Evolutionary conservation across 257 asterid genomes (phyloP), one percentile per base, ranked within the genome.

Genomic region (Plantago major): DNA sequence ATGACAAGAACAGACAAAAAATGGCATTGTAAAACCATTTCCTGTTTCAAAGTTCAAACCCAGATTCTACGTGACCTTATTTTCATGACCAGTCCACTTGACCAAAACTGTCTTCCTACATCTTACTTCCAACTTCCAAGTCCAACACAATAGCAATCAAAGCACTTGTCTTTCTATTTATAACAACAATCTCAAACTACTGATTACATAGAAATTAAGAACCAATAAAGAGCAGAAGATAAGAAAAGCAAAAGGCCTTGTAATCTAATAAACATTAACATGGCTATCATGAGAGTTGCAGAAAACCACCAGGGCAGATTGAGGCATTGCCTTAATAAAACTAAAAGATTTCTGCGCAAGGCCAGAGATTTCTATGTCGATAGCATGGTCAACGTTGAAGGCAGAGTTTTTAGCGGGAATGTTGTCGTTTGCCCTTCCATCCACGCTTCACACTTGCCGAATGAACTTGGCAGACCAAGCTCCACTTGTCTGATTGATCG

Each of bases 291-390:
- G 62, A 67, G 45, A 46, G 42, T 42, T 55, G 51, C 65, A 45
- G 66, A 38, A 30, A 61, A 44, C 13, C 62, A 54, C 46, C 67
- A 46, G 30, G 58, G 70, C 51, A 62, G 11, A 59, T 14, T 62
- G 47, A 73, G 55, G 60, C 71, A 61, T 17, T 70, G 37, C 64
- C 62, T 66, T 46, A 62, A 40, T 5, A 66, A 58, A 58, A 72
- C 76, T 16, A 73, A 43, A 55, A 73, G 67, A 47, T 55, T 77
- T 63, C 64, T 73, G 6, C 63, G 70, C 11, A 73, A 58, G 62
- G 78, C 74, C 22, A 62, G 82, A 63, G 82, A 77, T 45, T 66
- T 77, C 9, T 73, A 77, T 19, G 61, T 77, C 38, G 63, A 70
- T 18, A 47, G 62, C 54, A 69, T 77, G 78, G 60, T 77, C 16